Evolutionary conservation across 2,329 filamentous ascomycete genomes (phyloP), one percentile per base, ranked within the genome.

Genomic region (Botrytis tulipae): DNA sequence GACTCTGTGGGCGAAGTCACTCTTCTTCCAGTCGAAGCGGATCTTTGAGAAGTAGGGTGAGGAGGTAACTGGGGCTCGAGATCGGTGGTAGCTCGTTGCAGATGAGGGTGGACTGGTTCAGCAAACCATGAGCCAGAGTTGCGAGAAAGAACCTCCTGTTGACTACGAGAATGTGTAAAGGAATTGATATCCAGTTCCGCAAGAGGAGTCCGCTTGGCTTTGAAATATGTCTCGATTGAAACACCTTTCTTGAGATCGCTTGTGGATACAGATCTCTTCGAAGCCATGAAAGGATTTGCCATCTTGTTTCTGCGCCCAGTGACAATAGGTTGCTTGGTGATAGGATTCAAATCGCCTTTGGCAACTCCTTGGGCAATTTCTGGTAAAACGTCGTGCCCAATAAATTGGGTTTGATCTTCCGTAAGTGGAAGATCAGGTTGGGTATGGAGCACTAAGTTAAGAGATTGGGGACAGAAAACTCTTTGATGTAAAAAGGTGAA

Each of bases 401-500:
- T 93, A 78, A 92, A 98, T 1, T 92, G 88, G 86, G 97, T 91
- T 60, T 92, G 88, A 16, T 90, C 88, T 0, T 91, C 84, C 37
- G 90, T 88, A 35, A 94, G 81, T 7, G 88, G 88, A 9, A 87
- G 84, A 0, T 89, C 88, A 0, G 91, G 87, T 22, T 89, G 85
- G 1, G 90, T 96, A 74, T 97, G 86, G 74, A 94, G 90, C 59
- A 97, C 92, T 62, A 98, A 83, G 75, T 89, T 84, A 73, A 91
- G 86, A 60, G 87, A 86, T 54, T 86, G 84, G 0, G 95, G 94
- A 81, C 95, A 98, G 82, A 93, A 99, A 4, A 98, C 95, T 83
- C 96, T 93, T 83, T 98, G 96, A 80, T 98, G 93, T 29, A 98
- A 84, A 80, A 99, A 99, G 0, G 96, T 98, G 77, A 93, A 85